Evolutionary conservation across 768 basidiomycete species (phyloP).

Genomic region (Termitomyces sp.): DNA sequence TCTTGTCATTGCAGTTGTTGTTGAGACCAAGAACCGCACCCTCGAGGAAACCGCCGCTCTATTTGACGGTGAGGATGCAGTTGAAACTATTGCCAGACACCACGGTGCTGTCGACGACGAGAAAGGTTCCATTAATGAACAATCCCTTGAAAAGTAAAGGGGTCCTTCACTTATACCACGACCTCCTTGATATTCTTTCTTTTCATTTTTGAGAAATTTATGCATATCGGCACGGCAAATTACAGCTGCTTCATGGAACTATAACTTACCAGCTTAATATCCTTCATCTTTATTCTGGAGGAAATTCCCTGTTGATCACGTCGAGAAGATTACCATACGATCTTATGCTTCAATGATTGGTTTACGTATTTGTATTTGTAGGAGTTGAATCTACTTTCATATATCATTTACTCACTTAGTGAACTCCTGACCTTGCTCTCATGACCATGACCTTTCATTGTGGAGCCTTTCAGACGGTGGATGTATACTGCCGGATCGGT

Average conservation of each 20-base stretch:
- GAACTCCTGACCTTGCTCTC: neutral
- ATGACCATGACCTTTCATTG: no score
- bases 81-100: constrained; percentile 27
- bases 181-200: neutral
- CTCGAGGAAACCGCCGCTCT: constrained; percentile 80
- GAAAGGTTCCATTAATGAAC: constrained; percentile 29
- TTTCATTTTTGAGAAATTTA: neutral
- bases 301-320: neutral
- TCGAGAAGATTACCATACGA: constrained; percentile 2
- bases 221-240: constrained; percentile 2
- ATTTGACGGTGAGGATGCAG: constrained; percentile 66
- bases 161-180: neutral
- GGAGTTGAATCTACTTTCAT: neutral
- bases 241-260: neutral
- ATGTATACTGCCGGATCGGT: no score
- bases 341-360: constrained; percentile 5
- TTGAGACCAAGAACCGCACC: constrained; percentile 69
- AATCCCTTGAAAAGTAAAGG: constrained; percentile 15
- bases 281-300: neutral
- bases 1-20: constrained; percentile 28
- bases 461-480: no score
- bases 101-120: constrained; percentile 24
- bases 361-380: constrained; percentile 2
- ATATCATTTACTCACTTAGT: neutral
- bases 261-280: constrained; percentile 3